Conservation (phyloP, 805 yeast species). For the Wickerhamiella siamensis region DNA sequence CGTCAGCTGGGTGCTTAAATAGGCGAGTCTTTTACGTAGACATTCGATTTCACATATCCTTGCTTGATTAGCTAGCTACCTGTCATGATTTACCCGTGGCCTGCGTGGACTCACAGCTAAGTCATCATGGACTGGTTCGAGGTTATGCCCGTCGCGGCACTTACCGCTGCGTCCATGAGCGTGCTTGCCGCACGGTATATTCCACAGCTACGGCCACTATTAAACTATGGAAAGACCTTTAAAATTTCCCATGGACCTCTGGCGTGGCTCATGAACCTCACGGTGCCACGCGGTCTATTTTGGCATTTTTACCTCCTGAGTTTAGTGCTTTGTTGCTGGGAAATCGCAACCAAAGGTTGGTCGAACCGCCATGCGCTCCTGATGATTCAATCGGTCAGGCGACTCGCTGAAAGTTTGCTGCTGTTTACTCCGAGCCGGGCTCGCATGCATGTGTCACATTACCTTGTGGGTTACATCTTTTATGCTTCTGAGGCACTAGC, state of each 20-base stretch:
- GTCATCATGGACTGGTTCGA: neutral
- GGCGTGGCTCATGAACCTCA: conserved; percentile 8
- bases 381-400: conserved; percentile 34
- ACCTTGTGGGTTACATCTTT: conserved; percentile 40
- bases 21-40: neutral
- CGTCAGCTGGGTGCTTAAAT: conserved; percentile 1
- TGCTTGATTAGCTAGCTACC: neutral
- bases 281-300: conserved; percentile 25
- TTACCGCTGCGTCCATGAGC: neutral
- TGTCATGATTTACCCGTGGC: neutral
- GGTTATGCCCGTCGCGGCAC: neutral
- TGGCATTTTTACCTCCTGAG: conserved; percentile 22
- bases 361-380: conserved; percentile 9
- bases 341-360: neutral
- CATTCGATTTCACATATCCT: too few relatives aligned
- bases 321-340: conserved; percentile 1
- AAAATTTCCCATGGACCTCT: neutral
- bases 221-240: conserved; percentile 22
- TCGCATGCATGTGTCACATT: conserved; percentile 44
- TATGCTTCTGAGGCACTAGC: conserved; percentile 24
- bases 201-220: conserved; percentile 12
- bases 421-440: conserved; percentile 31
- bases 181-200: neutral
- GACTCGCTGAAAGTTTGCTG: conserved; percentile 35
- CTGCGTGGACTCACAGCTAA: neutral